A percentile compares a stretch with the other conserved stretches of the same genome.
Evolutionary conservation across 345 rosid genomes (phyloP).

Genomic region (Raphanus raphanistrum): DNA sequence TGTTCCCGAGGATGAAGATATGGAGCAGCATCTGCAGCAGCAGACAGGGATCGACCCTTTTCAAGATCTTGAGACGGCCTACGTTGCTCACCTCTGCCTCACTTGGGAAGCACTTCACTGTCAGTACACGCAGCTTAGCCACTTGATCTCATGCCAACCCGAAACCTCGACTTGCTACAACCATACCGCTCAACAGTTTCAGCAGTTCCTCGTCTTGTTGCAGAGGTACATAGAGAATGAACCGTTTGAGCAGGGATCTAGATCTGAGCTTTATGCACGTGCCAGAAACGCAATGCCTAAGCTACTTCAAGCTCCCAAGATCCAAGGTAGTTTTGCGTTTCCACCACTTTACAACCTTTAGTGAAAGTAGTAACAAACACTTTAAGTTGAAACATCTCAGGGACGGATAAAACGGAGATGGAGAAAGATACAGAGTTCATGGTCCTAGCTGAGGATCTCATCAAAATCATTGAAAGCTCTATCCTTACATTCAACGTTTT

Average conservation of each 20-base stretch:
- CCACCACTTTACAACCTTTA: not conserved
- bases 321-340: slow-evolving; percentile 50
- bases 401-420: slow-evolving; percentile 52
- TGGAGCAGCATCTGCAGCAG: slow-evolving; percentile 63
- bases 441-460: slow-evolving; percentile 69
- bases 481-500: slow-evolving; percentile 67
- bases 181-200: slow-evolving; percentile 80
- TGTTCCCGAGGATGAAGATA: slow-evolving; percentile 72
- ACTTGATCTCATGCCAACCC: slow-evolving; percentile 63
- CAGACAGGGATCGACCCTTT: slow-evolving; percentile 46
- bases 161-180: slow-evolving; percentile 65
- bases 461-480: slow-evolving; percentile 60
- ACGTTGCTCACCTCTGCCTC: slow-evolving; percentile 91
- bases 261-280: slow-evolving; percentile 76
- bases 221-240: slow-evolving; percentile 94
- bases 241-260: slow-evolving; percentile 76
- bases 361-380: slow-evolving; percentile 11
- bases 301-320: slow-evolving; percentile 86
- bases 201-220: slow-evolving; percentile 82
- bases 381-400: slow-evolving; percentile 44
- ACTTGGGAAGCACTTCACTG: slow-evolving; percentile 99
- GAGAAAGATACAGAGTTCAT: slow-evolving; percentile 55
- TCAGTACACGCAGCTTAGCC: slow-evolving; percentile 80
- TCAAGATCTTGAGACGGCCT: slow-evolving; percentile 80
- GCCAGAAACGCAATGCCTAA: slow-evolving; percentile 69